Evolutionary conservation across 495 filamentous ascomycete genomes (phyloP).

Genomic region (Penicillium flavigenum): DNA sequence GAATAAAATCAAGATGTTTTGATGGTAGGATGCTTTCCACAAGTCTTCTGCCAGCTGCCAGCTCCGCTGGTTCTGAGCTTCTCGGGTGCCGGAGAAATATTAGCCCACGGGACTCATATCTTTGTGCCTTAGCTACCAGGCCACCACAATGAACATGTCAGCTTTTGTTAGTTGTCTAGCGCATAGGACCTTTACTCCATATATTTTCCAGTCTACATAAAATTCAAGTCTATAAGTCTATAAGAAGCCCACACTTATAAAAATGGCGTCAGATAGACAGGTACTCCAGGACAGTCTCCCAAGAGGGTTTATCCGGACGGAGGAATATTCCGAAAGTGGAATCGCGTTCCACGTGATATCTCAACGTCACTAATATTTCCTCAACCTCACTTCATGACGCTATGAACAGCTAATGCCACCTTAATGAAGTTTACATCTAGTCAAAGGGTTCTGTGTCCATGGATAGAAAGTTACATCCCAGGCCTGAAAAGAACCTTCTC

Average conservation of each 20-base stretch:
- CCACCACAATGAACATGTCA: neutral
- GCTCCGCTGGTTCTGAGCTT: conserved; percentile 26
- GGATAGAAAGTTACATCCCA: neutral
- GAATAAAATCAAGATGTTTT: conserved; percentile 7
- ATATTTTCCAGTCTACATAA: neutral
- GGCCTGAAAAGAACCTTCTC: neutral
- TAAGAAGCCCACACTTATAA: no score
- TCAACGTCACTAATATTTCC: neutral
- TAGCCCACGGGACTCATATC: conserved; percentile 4
- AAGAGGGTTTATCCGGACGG: neutral
- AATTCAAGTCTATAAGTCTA: neutral
- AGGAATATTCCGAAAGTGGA: neutral
- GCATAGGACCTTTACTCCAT: no score
- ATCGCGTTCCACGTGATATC: no score
- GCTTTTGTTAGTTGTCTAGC: neutral
- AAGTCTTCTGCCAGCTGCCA: conserved; percentile 15
- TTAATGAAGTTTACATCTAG: neutral
- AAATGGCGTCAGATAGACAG: neutral
- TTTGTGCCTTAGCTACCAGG: neutral
- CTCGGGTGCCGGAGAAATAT: conserved; percentile 26
- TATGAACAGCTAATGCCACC: neutral
- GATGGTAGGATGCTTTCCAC: conserved; percentile 18
- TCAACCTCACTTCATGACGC: conserved; percentile 9
- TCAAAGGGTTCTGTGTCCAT: neutral
- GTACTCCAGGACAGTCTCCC: neutral